Conservation (phyloP, 2,329 filamentous ascomycete genomes). For the Capronia americana region DNA sequence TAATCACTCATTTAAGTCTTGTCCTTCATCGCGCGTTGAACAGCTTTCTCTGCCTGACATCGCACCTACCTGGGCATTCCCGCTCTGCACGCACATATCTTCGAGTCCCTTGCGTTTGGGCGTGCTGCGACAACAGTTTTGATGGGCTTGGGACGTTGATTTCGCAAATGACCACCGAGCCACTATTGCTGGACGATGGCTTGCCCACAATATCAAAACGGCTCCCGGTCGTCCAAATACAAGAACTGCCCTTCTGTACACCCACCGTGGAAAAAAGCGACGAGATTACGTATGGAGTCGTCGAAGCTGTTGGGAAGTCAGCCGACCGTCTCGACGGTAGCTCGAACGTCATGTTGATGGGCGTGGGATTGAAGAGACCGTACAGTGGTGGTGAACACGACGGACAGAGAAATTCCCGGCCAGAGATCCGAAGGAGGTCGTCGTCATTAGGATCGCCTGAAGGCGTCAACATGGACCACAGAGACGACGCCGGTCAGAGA, state of each 20-base stretch:
- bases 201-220: conserved; percentile 25
- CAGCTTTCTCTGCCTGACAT: neutral
- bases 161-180: conserved; percentile 35
- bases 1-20: conserved; percentile 4
- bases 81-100: neutral
- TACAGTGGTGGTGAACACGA: conserved; percentile 15
- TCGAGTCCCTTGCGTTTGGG: neutral
- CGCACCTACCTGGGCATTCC: neutral
- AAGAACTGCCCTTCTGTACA: conserved; percentile 25
- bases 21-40: conserved; percentile 1
- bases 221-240: conserved; percentile 26
- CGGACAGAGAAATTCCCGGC: conserved; percentile 1
- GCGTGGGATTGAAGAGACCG: conserved; percentile 23
- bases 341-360: conserved; percentile 20
- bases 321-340: conserved; percentile 6
- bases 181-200: conserved; percentile 30
- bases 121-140: conserved; percentile 3
- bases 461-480: conserved; percentile 3
- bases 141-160: conserved; percentile 17
- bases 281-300: conserved; percentile 9
- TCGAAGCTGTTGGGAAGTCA: conserved; percentile 23
- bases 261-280: conserved; percentile 17
- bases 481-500: neutral
- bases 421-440: conserved; percentile 23
- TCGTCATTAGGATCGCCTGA: conserved; percentile 30